Conservation (phyloP, 2,329 filamentous ascomycete species). For the Diplodia intermedia region DNA sequence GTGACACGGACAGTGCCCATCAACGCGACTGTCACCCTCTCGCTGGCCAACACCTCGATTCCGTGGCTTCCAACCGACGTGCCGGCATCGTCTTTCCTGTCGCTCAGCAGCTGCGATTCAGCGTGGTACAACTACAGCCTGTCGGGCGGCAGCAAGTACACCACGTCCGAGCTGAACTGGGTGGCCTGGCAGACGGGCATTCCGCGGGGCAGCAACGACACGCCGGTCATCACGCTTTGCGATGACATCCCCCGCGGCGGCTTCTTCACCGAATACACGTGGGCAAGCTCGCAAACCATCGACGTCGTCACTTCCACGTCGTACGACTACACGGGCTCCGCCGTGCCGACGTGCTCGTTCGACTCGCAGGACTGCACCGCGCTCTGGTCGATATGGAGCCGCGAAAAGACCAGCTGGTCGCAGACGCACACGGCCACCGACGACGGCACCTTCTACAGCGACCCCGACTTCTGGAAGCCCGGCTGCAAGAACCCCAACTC, state of each 20-base stretch:
- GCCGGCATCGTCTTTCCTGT: neutral
- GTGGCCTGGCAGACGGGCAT: neutral
- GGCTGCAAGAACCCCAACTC: neutral
- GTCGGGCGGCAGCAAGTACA: neutral
- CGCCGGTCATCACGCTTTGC: slow-evolving; percentile 1
- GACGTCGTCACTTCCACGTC: neutral
- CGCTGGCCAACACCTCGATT: neutral
- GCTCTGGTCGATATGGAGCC: slow-evolving; percentile 1
- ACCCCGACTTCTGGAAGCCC: neutral
- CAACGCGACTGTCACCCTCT: neutral
- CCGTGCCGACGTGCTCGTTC: neutral
- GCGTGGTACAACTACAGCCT: neutral
- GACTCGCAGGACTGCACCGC: neutral
- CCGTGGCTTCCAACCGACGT: neutral
- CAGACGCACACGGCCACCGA: neutral
- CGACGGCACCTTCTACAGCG: neutral
- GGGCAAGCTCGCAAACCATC: neutral
- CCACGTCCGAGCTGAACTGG: neutral
- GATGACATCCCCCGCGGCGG: slow-evolving; percentile 15
- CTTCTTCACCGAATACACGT: neutral
- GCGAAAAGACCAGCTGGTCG: neutral
- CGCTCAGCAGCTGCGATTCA: slow-evolving; percentile 7
- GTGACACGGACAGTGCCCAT: neutral
- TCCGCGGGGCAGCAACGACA: neutral
- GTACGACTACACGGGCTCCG: neutral